phyloP scores from a whole-genome alignment of 768 basidiomycete species.

The Leccinellum rugosiceps region DNA sequence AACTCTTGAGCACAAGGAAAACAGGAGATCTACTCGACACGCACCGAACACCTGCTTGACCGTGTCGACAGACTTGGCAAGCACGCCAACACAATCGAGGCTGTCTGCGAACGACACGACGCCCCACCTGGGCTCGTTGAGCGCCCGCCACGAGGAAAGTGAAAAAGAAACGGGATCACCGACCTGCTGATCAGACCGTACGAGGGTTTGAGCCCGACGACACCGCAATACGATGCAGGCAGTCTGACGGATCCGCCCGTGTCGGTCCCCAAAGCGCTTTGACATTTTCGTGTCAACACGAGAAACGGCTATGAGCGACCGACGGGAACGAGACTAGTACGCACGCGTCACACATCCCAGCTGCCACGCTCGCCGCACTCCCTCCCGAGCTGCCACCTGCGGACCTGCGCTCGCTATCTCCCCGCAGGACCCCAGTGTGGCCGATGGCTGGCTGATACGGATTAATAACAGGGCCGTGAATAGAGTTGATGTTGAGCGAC shows the following conservation, averaged over 20 bases:
- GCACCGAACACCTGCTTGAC: constrained; percentile 62
- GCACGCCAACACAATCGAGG: constrained; percentile 88
- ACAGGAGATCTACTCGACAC: background rate
- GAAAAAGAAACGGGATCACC: constrained; percentile 13
- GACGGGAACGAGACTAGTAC: constrained; percentile 28
- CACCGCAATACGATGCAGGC: constrained; percentile 91
- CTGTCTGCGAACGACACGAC: constrained; percentile 93
- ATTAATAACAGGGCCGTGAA: constrained; percentile 78
- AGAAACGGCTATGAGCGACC: background rate
- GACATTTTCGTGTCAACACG: constrained; percentile 3
- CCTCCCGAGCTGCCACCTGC: constrained; percentile 96
- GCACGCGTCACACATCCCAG: constrained; percentile 80
- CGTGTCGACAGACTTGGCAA: constrained; percentile 52
- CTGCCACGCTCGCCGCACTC: constrained; percentile 89
- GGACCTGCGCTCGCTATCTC: constrained; percentile 45
- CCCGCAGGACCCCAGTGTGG: constrained; percentile 18
- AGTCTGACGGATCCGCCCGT: constrained; percentile 93
- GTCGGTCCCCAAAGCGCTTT: constrained; percentile 87
- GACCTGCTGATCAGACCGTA: constrained; percentile 89
- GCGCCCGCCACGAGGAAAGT: background rate
- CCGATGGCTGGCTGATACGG: constrained; percentile 44
- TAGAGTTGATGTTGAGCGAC: constrained; percentile 72
- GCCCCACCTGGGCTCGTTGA: constrained; percentile 62
- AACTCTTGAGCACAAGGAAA: background rate
- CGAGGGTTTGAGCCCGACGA: constrained; percentile 91